These are phyloP conservation scores for Pseudocercospora fuligena DNA, from an alignment of 2,329 filamentous ascomycete genomes.

Conservation along the genomic window DNA sequence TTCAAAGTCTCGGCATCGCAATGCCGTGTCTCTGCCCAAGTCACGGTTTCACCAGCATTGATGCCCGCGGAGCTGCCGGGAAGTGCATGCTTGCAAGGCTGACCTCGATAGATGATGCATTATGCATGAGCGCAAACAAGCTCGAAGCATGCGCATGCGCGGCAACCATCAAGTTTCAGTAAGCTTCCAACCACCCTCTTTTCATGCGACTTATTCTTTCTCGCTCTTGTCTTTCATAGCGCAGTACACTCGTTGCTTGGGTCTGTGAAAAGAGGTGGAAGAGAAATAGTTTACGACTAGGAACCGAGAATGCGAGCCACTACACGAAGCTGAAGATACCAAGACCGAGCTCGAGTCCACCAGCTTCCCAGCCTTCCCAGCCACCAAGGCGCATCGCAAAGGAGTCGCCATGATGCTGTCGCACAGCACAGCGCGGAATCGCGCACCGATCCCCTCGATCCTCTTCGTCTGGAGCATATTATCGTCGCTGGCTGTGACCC, in stretches of 20 bases:
- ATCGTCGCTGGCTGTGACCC: slow-evolving; percentile 21
- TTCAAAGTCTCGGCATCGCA: not conserved
- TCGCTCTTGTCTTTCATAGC: slow-evolving; percentile 3
- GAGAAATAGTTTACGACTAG: not conserved
- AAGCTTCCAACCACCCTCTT: slow-evolving; percentile 9
- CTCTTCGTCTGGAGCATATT: slow-evolving; percentile 20
- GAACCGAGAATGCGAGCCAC: not conserved
- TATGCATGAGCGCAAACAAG: slow-evolving; percentile 9
- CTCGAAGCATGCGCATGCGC: slow-evolving; percentile 1
- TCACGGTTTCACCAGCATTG: not conserved
- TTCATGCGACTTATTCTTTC: not conserved
- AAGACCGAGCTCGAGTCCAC: slow-evolving; percentile 10
- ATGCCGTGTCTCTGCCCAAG: slow-evolving; percentile 10
- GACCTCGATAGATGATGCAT: slow-evolving; percentile 20
- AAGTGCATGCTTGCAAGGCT: slow-evolving; percentile 22
- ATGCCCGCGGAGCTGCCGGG: slow-evolving; percentile 16
- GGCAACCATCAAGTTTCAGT: slow-evolving; percentile 8
- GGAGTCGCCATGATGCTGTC: slow-evolving; percentile 12
- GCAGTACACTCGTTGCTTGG: slow-evolving; percentile 5
- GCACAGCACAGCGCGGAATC: slow-evolving; percentile 13
- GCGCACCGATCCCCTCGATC: slow-evolving; percentile 7
- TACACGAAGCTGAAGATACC: not conserved
- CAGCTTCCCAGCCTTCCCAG: slow-evolving; percentile 20
- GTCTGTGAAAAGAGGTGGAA: slow-evolving; percentile 4
- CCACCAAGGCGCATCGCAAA: slow-evolving; percentile 15